Base-by-base conservation (phyloP, 805 yeast genomes). In the Yarrowia divulgata region DNA sequence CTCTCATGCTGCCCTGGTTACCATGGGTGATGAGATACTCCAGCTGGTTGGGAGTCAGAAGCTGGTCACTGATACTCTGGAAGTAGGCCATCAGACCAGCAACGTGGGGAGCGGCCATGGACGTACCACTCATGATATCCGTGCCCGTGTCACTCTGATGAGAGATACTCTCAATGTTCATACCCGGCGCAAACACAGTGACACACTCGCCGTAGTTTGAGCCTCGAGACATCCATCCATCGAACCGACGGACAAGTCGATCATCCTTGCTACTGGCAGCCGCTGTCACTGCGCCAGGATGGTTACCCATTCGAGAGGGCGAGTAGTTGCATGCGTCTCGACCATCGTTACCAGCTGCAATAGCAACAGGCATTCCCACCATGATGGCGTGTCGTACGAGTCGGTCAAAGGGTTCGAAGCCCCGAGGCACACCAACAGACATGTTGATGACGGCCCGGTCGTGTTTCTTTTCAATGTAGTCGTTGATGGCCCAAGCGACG, bases 21-120 rank as follows among this genome's bases (percentile, higher is more conserved):
- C 52, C 66, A 8, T 19, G 66, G 12, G 66, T 63, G 32, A 63
- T 49, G 5, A 63, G 68, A 48, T 63, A 39, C 23, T 63, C 57
- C 55, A 63, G 3, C 45, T 49, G 55, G 8, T 9, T 18, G 9
- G 68, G 68, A 7, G 68, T 48, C 39, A 49, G 46, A 12, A 39
- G 40, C 45, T 39, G 57, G 32, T 49, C 68, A n/a, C 55, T 63
- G 48, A 63, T 63, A 39, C 54, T 43, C 60, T 43, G 62, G 29
- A 52, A 94, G 84, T 94, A 94, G 7, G 97, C 86, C 76, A 92
- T 87, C 77, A 94, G 84, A 74, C 99, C 99, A 71, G 93, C 89
- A 74, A 93, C 93, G 77, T 93, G 97, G 55, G 99, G 98, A 48
- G 98, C 90, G 18, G 98, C 97, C 99, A 94, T 94, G 13, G 98